Conservation (phyloP, 2,329 filamentous ascomycete species). For the Ampelomyces quisqualis region DNA sequence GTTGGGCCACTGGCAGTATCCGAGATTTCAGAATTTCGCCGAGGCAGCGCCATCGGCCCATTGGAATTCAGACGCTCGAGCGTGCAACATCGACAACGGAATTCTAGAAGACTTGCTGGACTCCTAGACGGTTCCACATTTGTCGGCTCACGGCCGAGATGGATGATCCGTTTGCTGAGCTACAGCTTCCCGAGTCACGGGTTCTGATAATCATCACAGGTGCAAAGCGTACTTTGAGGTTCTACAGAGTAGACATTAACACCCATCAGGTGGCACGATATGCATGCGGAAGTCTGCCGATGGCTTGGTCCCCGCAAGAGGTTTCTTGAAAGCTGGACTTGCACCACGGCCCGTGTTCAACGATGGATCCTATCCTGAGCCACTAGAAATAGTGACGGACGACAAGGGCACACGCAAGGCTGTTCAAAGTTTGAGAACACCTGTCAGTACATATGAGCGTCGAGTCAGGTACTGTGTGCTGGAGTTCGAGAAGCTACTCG, state of each 20-base stretch:
- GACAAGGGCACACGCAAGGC: slow-evolving; percentile 50
- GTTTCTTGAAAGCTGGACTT: slow-evolving; percentile 81
- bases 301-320: slow-evolving; percentile 70
- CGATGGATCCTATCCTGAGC: slow-evolving; percentile 63
- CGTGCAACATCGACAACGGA: too few relatives aligned
- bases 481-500: slow-evolving; percentile 81
- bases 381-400: slow-evolving; percentile 58
- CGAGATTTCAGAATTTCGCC: too few relatives aligned
- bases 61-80: too few relatives aligned
- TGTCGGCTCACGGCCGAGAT: slow-evolving; percentile 10
- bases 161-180: slow-evolving; percentile 30
- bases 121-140: background rate
- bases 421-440: slow-evolving; percentile 74
- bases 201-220: slow-evolving; percentile 91
- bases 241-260: slow-evolving; percentile 1
- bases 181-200: slow-evolving; percentile 65
- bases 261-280: slow-evolving; percentile 65
- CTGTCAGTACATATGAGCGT: slow-evolving; percentile 74
- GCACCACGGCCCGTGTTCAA: slow-evolving; percentile 83
- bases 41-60: too few relatives aligned
- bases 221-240: slow-evolving; percentile 22
- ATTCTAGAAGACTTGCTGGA: background rate
- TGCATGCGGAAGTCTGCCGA: slow-evolving; percentile 84
- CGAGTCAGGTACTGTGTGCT: slow-evolving; percentile 81
- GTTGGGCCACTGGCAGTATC: too few relatives aligned